Percentiles rank a stretch among this genome's conserved stretches.
phyloP scores from a whole-genome alignment of 2,329 filamentous ascomycete species.

The Macrophomina pseudophaseolina region DNA sequence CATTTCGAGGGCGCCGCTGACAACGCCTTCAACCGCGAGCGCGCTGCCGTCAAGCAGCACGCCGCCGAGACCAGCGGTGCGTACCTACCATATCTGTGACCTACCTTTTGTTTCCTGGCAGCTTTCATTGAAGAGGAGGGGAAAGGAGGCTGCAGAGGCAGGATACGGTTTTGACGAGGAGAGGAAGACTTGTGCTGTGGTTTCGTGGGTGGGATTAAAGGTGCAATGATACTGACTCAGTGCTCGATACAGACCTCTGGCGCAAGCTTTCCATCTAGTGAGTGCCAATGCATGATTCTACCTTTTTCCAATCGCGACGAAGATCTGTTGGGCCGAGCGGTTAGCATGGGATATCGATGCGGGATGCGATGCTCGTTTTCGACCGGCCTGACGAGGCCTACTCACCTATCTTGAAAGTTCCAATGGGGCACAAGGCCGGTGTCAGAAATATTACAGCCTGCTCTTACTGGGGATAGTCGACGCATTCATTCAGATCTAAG shows the following conservation, averaged over 20 bases:
- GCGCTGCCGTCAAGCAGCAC: conserved; percentile 88
- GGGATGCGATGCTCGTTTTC: not conserved
- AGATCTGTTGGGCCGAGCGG: not conserved
- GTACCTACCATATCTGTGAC: conserved; percentile 37
- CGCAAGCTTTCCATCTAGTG: conserved; percentile 96
- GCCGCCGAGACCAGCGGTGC: conserved; percentile 81
- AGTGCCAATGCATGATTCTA: conserved; percentile 44
- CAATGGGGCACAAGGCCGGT: not conserved
- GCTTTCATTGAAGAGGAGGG: conserved; percentile 31
- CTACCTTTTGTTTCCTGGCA: not conserved
- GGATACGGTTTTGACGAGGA: not conserved
- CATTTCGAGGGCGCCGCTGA: conserved; percentile 67
- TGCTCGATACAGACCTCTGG: conserved; percentile 75
- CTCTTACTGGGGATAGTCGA: too few relatives aligned
- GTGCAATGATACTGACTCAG: not conserved
- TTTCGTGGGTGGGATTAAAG: not conserved
- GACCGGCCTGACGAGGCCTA: not conserved
- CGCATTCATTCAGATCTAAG: too few relatives aligned
- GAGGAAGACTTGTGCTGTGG: not conserved
- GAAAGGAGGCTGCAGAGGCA: conserved; percentile 1
- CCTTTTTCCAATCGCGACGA: not conserved
- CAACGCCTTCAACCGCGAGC: conserved; percentile 93
- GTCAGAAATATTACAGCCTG: too few relatives aligned
- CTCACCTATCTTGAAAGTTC: not conserved
- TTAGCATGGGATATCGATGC: not conserved